A percentile compares a stretch with the other conserved stretches of the same genome.
These are phyloP conservation scores for Penicillium palitans DNA, from an alignment of 2,329 filamentous ascomycete genomes.

Conservation along the genomic window DNA sequence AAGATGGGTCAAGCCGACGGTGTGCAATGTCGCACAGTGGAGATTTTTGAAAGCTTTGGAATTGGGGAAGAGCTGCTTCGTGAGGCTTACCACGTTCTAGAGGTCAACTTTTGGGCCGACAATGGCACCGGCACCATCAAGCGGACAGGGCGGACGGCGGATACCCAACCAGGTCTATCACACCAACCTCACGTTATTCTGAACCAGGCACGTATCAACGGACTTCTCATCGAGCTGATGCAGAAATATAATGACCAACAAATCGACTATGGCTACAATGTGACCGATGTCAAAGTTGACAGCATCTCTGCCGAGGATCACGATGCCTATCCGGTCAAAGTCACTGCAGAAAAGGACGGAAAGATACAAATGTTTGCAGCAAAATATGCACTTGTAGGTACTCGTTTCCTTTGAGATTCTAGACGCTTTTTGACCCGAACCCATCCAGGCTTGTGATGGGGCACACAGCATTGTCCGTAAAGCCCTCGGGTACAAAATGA, in stretches of 20 bases:
- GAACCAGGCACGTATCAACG: slow-evolving; percentile 58
- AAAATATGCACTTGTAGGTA: slow-evolving; percentile 55
- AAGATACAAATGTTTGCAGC: slow-evolving; percentile 45
- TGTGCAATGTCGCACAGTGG: slow-evolving; percentile 61
- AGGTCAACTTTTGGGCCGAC: slow-evolving; percentile 59
- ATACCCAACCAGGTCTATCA: slow-evolving; percentile 55
- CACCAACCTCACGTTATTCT: slow-evolving; percentile 59
- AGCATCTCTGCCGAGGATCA: slow-evolving; percentile 38
- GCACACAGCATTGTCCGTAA: slow-evolving; percentile 45
- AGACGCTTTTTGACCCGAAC: neutral
- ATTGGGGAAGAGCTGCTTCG: slow-evolving; percentile 56
- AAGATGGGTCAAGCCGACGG: slow-evolving; percentile 64
- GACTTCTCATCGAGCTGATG: slow-evolving; percentile 55
- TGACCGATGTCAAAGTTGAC: slow-evolving; percentile 55
- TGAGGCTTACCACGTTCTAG: slow-evolving; percentile 60
- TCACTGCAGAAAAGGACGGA: slow-evolving; percentile 47
- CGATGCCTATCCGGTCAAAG: slow-evolving; percentile 47
- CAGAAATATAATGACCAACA: slow-evolving; percentile 42
- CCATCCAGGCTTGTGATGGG: slow-evolving; percentile 49
- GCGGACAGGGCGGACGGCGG: slow-evolving; percentile 52
- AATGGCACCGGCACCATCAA: slow-evolving; percentile 44
- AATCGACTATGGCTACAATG: slow-evolving; percentile 58
- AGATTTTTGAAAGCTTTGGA: slow-evolving; percentile 62
- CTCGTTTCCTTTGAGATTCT: no score
- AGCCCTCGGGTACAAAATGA: slow-evolving; percentile 52